These are phyloP conservation scores for Hyparrhenia diplandra DNA, from an alignment of 176 grass and related monocot genomes.

Conservation along the genomic window DNA sequence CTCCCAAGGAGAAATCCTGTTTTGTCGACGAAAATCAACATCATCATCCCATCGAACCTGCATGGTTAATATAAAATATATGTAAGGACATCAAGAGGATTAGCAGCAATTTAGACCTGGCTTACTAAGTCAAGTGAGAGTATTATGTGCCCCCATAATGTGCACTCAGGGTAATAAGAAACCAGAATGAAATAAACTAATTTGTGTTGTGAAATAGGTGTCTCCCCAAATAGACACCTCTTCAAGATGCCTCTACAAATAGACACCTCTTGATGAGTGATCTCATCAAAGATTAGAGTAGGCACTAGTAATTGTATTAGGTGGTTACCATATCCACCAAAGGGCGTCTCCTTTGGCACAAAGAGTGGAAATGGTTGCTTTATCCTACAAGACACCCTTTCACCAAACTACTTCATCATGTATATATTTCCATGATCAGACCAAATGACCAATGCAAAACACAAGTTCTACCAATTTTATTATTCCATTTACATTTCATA, in stretches of 20 bases:
- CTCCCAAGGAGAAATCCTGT: slow-evolving; percentile 95
- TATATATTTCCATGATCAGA: too few relatives aligned
- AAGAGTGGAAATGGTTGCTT: not conserved
- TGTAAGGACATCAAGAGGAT: not conserved
- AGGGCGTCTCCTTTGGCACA: not conserved
- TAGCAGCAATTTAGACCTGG: not conserved
- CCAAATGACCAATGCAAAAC: too few relatives aligned
- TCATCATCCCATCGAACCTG: slow-evolving; percentile 91
- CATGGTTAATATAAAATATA: not conserved
- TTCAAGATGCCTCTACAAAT: too few relatives aligned
- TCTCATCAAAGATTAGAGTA: not conserved
- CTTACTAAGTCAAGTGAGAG: not conserved
- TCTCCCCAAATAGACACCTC: too few relatives aligned
- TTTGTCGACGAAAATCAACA: slow-evolving; percentile 39
- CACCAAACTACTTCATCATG: too few relatives aligned
- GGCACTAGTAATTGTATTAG: not conserved
- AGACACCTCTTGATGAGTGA: not conserved
- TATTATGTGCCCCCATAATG: not conserved
- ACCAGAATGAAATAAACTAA: not conserved
- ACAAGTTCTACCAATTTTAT: not conserved
- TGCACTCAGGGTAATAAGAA: not conserved
- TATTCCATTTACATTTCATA: not conserved
- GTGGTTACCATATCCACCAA: not conserved
- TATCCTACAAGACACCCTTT: not conserved
- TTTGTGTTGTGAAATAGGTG: not conserved